A percentile compares a stretch with the other conserved stretches of the same genome.
phyloP scores from a whole-genome alignment of 768 basidiomycete genomes.

The Naematelia aurantialba region DNA sequence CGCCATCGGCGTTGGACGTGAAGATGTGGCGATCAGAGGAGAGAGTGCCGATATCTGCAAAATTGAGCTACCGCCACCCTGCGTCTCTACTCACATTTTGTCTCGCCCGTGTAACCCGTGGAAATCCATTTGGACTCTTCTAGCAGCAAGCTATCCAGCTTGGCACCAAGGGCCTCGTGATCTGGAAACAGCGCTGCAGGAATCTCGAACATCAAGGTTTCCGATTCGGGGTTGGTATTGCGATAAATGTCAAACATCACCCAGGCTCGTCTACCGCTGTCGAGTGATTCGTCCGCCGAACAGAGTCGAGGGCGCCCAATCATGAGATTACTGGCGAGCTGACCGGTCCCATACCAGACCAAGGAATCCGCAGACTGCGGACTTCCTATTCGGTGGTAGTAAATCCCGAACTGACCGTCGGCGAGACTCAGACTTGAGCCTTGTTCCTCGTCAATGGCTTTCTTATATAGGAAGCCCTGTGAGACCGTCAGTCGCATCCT shows the following conservation, averaged over 20 bases:
- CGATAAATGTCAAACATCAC: slow-evolving; percentile 14
- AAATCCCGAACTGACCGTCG: slow-evolving; percentile 12
- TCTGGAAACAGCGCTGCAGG: slow-evolving; percentile 5
- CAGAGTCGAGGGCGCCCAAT: background rate
- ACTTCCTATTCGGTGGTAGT: slow-evolving; percentile 14
- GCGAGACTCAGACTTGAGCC: background rate
- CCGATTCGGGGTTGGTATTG: slow-evolving; percentile 18
- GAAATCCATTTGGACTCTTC: slow-evolving; percentile 10
- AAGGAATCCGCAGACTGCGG: slow-evolving; percentile 13
- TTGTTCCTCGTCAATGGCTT: slow-evolving; percentile 3
- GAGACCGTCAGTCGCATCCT: too few species aligned
- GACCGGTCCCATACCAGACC: slow-evolving; percentile 9
- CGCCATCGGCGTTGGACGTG: slow-evolving; percentile 12
- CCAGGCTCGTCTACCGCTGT: slow-evolving; percentile 4
- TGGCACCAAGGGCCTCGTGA: slow-evolving; percentile 2
- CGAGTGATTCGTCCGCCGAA: background rate
- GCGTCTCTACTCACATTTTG: slow-evolving; percentile 7
- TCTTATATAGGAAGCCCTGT: slow-evolving; percentile 18
- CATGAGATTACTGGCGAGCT: background rate
- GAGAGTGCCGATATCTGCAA: slow-evolving; percentile 14
- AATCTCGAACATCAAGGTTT: slow-evolving; percentile 13
- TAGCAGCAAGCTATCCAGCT: slow-evolving; percentile 3
- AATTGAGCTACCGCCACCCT: too few species aligned
- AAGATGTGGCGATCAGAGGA: slow-evolving; percentile 13
- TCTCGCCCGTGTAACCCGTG: slow-evolving; percentile 12